Conservation (phyloP, 176 grass and related monocot genomes). For the Chloris gayana region DNA sequence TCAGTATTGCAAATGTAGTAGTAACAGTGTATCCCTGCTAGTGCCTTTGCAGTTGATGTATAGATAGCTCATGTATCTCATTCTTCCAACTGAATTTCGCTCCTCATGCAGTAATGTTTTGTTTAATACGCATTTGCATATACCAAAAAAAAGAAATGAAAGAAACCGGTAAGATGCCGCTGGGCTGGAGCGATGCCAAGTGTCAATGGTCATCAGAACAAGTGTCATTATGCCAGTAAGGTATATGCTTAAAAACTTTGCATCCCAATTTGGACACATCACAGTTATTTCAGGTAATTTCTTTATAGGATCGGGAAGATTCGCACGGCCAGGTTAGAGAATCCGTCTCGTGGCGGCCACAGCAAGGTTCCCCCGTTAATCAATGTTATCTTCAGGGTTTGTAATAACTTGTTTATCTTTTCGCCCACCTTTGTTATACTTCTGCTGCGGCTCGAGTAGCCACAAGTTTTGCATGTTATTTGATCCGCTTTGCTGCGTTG, state of each 20-base stretch:
- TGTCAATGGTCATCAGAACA: neutral
- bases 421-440: neutral
- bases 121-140: too few relatives aligned
- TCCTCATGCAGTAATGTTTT: too few relatives aligned
- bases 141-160: too few relatives aligned
- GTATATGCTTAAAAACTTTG: neutral
- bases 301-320: neutral
- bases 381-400: constrained; percentile 3
- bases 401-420: constrained; percentile 9
- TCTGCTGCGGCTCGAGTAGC: neutral
- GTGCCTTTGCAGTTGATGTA: too few relatives aligned
- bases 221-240: neutral
- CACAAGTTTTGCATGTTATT: constrained; percentile 32
- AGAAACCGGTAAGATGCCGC: neutral
- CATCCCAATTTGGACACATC: neutral
- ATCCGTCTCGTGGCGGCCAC: constrained; percentile 21
- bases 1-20: too few relatives aligned
- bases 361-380: neutral
- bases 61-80: too few relatives aligned
- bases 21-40: too few relatives aligned
- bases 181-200: neutral
- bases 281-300: neutral
- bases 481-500: constrained; percentile 25
- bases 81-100: too few relatives aligned
- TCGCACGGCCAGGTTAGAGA: neutral